Evolutionary conservation across 306 rosid species (phyloP), one percentile per base, ranked within the genome.

Genomic region (Castanea crenata): DNA sequence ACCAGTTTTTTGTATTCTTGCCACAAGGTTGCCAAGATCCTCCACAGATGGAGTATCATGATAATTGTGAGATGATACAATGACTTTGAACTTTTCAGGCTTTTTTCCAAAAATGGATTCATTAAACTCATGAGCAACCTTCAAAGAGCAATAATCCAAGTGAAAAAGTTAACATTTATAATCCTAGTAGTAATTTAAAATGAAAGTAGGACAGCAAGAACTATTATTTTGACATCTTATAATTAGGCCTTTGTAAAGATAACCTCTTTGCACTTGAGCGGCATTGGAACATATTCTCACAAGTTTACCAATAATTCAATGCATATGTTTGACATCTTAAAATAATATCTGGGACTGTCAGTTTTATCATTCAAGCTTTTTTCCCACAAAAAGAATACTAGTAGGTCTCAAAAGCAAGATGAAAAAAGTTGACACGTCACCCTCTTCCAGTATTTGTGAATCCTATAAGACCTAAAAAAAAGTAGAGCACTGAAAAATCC

Each of bases 21-120:
- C 99, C 18, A 87, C 99, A 77, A 95, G 99, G 84, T 86, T 85
- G 41, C 96, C 93, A 79, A 95, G 95, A 79, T 91, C 97, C 89
- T 95, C 99, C 73, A 80, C 82, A n/a, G 97, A 88, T 54, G 98
- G 97, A 64, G 99, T 93, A 52, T 46, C 29, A 76, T 86, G 86
- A 85, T 95, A 95, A 83, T 95, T 95, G 87, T 95, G 99, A 76
- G 94, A 93, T 56, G 99, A 95, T 87, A 95, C 96, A 62, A 95
- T 87, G 87, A 95, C 82, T 86, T 87, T 95, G 55, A 84, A 85
- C 70, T 87, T 91, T 19, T 86, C 81, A 71, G 86, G 84, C 74
- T 86, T 87, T 90, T 83, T 88, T 79, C 89, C 91, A 52, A 54
- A 75, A 78, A 95, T 84, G 77, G 93, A 90, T 71, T 92, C 89